Conservation (phyloP, 257 asterid genomes). For the Fraxinus quadrangulata region DNA sequence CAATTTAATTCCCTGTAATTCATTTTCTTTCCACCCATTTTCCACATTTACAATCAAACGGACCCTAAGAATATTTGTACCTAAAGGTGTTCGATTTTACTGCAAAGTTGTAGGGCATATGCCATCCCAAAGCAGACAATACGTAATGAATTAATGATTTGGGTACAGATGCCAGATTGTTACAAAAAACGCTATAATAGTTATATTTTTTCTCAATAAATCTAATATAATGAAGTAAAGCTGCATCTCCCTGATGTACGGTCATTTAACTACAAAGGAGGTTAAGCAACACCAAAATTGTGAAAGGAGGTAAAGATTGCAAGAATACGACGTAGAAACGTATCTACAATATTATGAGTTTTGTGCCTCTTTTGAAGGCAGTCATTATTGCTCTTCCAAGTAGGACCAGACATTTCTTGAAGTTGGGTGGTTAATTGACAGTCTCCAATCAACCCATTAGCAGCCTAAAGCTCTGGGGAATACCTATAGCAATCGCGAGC, state of each 20-base stretch:
- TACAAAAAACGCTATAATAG: no score
- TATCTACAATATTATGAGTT: background rate
- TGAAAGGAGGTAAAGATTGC: background rate
- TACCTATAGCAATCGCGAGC: background rate
- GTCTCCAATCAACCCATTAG: conserved; percentile 4
- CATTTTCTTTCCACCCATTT: no score
- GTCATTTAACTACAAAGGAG: background rate
- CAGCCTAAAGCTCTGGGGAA: conserved; percentile 20
- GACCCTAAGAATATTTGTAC: background rate
- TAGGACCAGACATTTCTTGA: conserved; percentile 1
- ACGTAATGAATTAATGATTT: no score
- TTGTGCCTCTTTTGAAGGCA: background rate
- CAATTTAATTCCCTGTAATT: no score
- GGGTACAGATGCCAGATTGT: no score
- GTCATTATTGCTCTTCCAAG: background rate
- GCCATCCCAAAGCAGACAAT: no score
- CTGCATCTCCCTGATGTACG: background rate
- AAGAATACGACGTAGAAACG: background rate
- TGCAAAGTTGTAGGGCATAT: background rate
- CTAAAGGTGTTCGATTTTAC: background rate
- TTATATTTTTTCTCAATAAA: background rate
- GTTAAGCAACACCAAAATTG: background rate
- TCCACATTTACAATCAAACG: no score
- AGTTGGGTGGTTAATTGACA: background rate
- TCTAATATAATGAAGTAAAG: background rate